Base-by-base conservation (phyloP, 108 stramenopile species). In the Conticribra weissflogii region DNA sequence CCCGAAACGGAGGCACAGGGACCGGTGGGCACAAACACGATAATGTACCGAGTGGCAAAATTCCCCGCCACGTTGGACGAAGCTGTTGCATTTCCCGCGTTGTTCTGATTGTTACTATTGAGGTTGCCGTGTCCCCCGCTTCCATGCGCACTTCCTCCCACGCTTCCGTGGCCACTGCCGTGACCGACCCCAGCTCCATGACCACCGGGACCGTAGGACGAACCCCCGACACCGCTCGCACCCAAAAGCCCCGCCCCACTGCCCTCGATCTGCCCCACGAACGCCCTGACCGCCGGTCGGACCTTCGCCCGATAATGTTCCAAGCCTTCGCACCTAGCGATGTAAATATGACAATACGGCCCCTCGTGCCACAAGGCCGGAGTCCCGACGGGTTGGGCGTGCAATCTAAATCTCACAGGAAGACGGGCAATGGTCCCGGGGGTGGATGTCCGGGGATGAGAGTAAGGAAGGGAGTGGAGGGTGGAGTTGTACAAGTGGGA, bases 281-380 rank as follows among this genome's bases (percentile, higher is more conserved):
- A 94, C 0, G 86, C 89, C 64, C 81, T 68, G 2, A 94, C 34
- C 0, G 92, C 81, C 22, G 90, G 92, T 22, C 88, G 77, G 12
- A 94, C 86, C 48, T 86, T 91, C 41, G 68, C 62, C 0, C 88
- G 69, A 64, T 94, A 94, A 66, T 91, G 87, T 24, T 94, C 90
- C 34, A 86, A 8, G 52, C 58, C 77, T 49, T 82, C 71, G 48
- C 85, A 88, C 1, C 79, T 79, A 18, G 92, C 90, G 59, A 94
- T 81, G 61, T 91, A 94, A 1, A 94, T 79, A 52, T 94, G 88
- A 78, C 89, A 89, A 56, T 86, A 86, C 3, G 92, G 90, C 0
- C 78, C 78, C 14, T 74, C 83, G 74, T 94, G 89, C 92, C 92
- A 93, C 62, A 86, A 78, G 29, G 76, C 60, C 0, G 88, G 81